phyloP scores from a whole-genome alignment of 371 early-diverging fungal species.

The Cokeromyces recurvatus region DNA sequence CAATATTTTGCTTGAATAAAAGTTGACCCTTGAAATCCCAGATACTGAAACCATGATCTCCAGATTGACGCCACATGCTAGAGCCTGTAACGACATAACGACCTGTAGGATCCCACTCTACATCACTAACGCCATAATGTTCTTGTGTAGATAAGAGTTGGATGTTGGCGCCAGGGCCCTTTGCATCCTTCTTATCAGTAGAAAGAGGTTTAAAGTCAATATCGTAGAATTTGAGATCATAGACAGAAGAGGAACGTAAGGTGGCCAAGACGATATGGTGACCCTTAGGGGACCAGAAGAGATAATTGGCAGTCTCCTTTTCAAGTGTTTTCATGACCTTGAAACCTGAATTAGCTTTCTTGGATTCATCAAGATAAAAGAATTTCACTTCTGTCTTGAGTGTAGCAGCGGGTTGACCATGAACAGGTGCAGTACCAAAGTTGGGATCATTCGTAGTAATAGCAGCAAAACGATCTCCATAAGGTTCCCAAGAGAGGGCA shows the following conservation, averaged over 20 bases:
- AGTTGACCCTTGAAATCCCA: constrained; percentile 92
- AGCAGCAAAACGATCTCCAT: constrained; percentile 78
- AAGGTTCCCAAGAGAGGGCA: constrained; percentile 94
- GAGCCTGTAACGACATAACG: constrained; percentile 88
- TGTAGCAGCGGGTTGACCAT: constrained; percentile 48
- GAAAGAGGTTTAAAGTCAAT: constrained; percentile 70
- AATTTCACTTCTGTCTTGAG: constrained; percentile 76
- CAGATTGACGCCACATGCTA: constrained; percentile 77
- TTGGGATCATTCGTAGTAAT: constrained; percentile 75
- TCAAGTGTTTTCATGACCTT: constrained; percentile 62
- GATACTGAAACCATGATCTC: constrained; percentile 86
- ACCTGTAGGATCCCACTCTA: constrained; percentile 98
- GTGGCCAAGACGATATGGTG: constrained; percentile 90
- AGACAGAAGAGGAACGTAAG: constrained; percentile 71
- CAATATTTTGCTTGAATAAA: constrained; percentile 71
- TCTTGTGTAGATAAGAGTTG: constrained; percentile 71
- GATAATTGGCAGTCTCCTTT: constrained; percentile 75
- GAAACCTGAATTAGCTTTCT: constrained; percentile 60
- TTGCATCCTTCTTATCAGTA: constrained; percentile 44
- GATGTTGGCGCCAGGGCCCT: constrained; percentile 49
- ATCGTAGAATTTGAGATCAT: constrained; percentile 93
- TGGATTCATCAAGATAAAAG: constrained; percentile 66
- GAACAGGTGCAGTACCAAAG: constrained; percentile 40
- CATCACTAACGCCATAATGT: constrained; percentile 92
- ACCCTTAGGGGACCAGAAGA: constrained; percentile 96